Percentiles rank a stretch among this genome's conserved stretches.
Evolutionary conservation across 2,329 filamentous ascomycete species (phyloP).

Genomic region (Berkeleyomyces basicola): DNA sequence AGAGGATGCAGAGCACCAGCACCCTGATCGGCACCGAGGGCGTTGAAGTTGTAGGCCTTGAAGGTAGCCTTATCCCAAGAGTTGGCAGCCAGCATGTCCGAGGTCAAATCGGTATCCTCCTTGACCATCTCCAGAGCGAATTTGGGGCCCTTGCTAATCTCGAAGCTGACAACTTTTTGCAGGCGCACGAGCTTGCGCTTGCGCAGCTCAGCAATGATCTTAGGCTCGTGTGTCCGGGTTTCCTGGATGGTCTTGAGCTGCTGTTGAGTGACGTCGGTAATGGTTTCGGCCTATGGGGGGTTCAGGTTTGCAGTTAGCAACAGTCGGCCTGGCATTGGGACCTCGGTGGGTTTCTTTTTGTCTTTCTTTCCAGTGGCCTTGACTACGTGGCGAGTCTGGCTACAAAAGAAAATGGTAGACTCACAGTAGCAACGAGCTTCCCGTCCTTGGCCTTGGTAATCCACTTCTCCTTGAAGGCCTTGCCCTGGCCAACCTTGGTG

Average conservation of each 20-base stretch:
- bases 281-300: slow-evolving; percentile 43
- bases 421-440: slow-evolving; percentile 35
- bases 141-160: slow-evolving; percentile 67
- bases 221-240: slow-evolving; percentile 55
- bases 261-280: slow-evolving; percentile 63
- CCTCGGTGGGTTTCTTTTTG: background rate
- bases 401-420: slow-evolving; percentile 15
- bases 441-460: slow-evolving; percentile 45
- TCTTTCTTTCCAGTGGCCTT: background rate
- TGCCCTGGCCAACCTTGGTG: slow-evolving; percentile 76
- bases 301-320: background rate
- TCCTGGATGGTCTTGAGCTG: slow-evolving; percentile 58
- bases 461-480: slow-evolving; percentile 75
- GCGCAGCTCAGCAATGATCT: slow-evolving; percentile 64
- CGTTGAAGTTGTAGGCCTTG: slow-evolving; percentile 66
- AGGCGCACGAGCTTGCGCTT: slow-evolving; percentile 80
- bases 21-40: slow-evolving; percentile 42
- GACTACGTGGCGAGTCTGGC: background rate
- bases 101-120: slow-evolving; percentile 89
- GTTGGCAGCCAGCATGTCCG: slow-evolving; percentile 75
- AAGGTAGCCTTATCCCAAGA: slow-evolving; percentile 86
- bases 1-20: slow-evolving; percentile 51
- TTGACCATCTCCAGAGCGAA: slow-evolving; percentile 78
- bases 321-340: background rate
- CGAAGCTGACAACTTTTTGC: slow-evolving; percentile 75